Conservation (phyloP, 495 filamentous ascomycete genomes). For the Sordaria brevicollis region DNA sequence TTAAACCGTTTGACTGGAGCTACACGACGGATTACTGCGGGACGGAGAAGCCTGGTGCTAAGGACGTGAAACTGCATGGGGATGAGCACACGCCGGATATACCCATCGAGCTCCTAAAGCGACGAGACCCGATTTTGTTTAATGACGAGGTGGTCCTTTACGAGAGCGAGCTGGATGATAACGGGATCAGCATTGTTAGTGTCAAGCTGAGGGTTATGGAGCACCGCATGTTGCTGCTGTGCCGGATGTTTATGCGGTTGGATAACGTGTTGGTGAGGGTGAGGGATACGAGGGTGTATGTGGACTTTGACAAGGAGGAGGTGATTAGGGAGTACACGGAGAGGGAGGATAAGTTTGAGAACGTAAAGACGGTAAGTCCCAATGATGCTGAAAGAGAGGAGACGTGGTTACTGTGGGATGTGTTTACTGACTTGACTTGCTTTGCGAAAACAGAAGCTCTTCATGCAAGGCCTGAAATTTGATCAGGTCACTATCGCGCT, state of each 20-base stretch:
- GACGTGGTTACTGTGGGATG: not conserved
- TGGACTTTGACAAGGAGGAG: slow-evolving; percentile 75
- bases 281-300: slow-evolving; percentile 81
- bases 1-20: slow-evolving; percentile 96
- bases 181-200: slow-evolving; percentile 79
- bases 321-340: slow-evolving; percentile 83
- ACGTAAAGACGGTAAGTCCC: slow-evolving; percentile 57
- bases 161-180: slow-evolving; percentile 95
- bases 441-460: slow-evolving; percentile 47
- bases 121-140: slow-evolving; percentile 81
- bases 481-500: slow-evolving; percentile 70
- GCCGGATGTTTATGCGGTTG: slow-evolving; percentile 85
- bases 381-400: not conserved
- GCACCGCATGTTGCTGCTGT: slow-evolving; percentile 68
- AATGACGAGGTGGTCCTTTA: slow-evolving; percentile 93
- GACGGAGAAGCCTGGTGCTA: slow-evolving; percentile 27
- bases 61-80: not conserved
- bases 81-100: slow-evolving; percentile 37
- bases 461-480: slow-evolving; percentile 44
- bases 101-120: slow-evolving; percentile 71
- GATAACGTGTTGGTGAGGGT: slow-evolving; percentile 82
- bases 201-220: slow-evolving; percentile 92
- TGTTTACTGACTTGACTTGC: not conserved
- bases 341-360: slow-evolving; percentile 68
- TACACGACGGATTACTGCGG: slow-evolving; percentile 83